Conservation (phyloP, 495 filamentous ascomycete genomes). For the Xylaria curta region DNA sequence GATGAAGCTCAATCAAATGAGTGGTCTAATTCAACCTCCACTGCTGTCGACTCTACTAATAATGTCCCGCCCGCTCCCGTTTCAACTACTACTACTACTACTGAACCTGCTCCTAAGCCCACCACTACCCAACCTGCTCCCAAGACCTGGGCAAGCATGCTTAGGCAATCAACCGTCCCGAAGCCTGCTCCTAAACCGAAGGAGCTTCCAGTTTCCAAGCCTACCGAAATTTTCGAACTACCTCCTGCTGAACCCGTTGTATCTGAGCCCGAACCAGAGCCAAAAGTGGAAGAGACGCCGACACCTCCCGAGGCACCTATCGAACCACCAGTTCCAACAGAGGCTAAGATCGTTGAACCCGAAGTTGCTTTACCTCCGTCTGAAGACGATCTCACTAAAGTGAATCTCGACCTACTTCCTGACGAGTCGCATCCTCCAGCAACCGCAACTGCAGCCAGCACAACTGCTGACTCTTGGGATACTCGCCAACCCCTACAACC, state of each 20-base stretch:
- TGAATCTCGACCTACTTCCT: slow-evolving; percentile 86
- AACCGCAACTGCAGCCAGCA: slow-evolving; percentile 89
- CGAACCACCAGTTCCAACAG: slow-evolving; percentile 39
- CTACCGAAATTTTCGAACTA: slow-evolving; percentile 48
- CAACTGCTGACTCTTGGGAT: slow-evolving; percentile 82
- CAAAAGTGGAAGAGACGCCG: slow-evolving; percentile 37
- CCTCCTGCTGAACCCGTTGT: slow-evolving; percentile 42
- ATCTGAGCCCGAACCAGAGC: slow-evolving; percentile 45
- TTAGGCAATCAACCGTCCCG: slow-evolving; percentile 53
- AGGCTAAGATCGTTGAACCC: slow-evolving; percentile 53
- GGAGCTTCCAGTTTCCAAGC: slow-evolving; percentile 49
- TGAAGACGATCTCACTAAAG: slow-evolving; percentile 86
- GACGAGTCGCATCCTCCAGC: slow-evolving; percentile 77
- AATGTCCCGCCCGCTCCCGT: slow-evolving; percentile 33
- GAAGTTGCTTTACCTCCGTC: slow-evolving; percentile 66
- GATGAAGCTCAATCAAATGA: slow-evolving; percentile 41
- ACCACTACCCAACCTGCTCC: slow-evolving; percentile 44
- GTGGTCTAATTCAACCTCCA: slow-evolving; percentile 31
- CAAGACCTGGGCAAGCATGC: slow-evolving; percentile 66
- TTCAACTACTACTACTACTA: slow-evolving; percentile 26
- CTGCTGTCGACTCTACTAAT: slow-evolving; percentile 33
- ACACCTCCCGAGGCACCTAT: slow-evolving; percentile 33
- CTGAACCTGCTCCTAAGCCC: slow-evolving; percentile 38
- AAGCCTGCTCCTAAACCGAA: slow-evolving; percentile 54
- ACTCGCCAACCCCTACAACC: slow-evolving; percentile 56